These are phyloP conservation scores for Leishmania lainsoni DNA, from an alignment of 208 protist species.

Conservation along the genomic window DNA sequence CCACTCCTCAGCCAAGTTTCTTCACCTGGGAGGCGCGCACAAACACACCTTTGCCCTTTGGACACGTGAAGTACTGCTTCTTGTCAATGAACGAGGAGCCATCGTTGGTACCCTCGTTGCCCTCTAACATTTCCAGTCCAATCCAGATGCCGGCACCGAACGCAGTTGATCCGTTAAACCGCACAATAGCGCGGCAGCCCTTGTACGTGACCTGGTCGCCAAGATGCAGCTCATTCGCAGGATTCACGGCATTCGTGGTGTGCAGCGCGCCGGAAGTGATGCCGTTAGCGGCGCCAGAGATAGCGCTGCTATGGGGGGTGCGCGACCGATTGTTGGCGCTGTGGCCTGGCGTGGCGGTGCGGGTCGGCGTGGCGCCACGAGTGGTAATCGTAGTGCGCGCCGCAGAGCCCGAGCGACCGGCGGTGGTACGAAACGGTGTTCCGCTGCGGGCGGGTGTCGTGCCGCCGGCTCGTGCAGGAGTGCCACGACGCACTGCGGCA, in stretches of 20 bases:
- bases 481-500: conserved; percentile 76
- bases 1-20: conserved; percentile 34
- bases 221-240: conserved; percentile 73
- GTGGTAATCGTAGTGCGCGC: conserved; percentile 21
- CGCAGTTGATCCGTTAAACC: conserved; percentile 82
- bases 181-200: conserved; percentile 79
- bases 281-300: neutral
- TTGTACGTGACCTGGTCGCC: conserved; percentile 87
- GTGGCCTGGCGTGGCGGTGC: conserved; percentile 32
- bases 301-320: conserved; percentile 33
- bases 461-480: conserved; percentile 63
- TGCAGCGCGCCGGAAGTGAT: conserved; percentile 8
- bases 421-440: conserved; percentile 39
- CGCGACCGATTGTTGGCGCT: conserved; percentile 37
- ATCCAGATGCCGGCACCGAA: conserved; percentile 90
- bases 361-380: conserved; percentile 30
- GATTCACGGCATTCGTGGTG: conserved; percentile 40
- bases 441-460: conserved; percentile 55
- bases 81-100: conserved; percentile 92
- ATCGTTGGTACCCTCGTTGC: conserved; percentile 90
- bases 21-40: conserved; percentile 89
- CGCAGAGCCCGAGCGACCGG: conserved; percentile 29
- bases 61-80: conserved; percentile 90
- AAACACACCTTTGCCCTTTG: conserved; percentile 90
- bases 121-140: conserved; percentile 90